A percentile compares a stretch with the other conserved stretches of the same genome.
Evolutionary conservation across 1,139 yeast genomes (phyloP).

Genomic region (Lodderomyces jiufengensis): DNA sequence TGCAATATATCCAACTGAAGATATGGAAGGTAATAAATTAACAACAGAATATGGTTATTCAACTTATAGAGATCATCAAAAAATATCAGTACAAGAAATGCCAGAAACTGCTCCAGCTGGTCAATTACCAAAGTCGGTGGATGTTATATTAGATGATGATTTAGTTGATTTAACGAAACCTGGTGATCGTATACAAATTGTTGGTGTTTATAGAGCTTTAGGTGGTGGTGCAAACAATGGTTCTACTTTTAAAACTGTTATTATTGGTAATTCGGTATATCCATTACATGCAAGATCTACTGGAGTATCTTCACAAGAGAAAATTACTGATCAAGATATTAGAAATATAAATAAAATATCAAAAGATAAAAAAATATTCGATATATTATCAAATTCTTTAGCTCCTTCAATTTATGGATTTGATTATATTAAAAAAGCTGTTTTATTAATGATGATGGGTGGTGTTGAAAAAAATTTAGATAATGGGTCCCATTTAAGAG

Average conservation of each 20-base stretch:
- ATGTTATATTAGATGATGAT: slow-evolving; percentile 89
- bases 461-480: slow-evolving; percentile 93
- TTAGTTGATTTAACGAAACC: slow-evolving; percentile 90
- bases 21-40: slow-evolving; percentile 82
- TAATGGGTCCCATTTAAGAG: slow-evolving; percentile 96
- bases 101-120: slow-evolving; percentile 99
- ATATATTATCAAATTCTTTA: slow-evolving; percentile 74
- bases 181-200: slow-evolving; percentile 92
- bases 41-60: slow-evolving; percentile 91
- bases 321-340: slow-evolving; percentile 77
- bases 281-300: slow-evolving; percentile 85
- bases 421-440: slow-evolving; percentile 87
- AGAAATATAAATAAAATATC: slow-evolving; percentile 81
- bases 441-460: slow-evolving; percentile 83
- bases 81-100: slow-evolving; percentile 92
- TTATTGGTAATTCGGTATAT: slow-evolving; percentile 85
- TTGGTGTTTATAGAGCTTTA: slow-evolving; percentile 89
- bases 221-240: slow-evolving; percentile 73
- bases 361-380: slow-evolving; percentile 65
- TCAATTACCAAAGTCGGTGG: slow-evolving; percentile 90
- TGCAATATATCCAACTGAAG: slow-evolving; percentile 91
- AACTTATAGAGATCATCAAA: slow-evolving; percentile 92
- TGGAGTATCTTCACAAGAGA: slow-evolving; percentile 76
- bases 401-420: slow-evolving; percentile 97
- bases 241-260: slow-evolving; percentile 73